Evolutionary conservation across 2,329 filamentous ascomycete species (phyloP), one percentile per base, ranked within the genome.

Genomic region (Setomelanomma holmii): DNA sequence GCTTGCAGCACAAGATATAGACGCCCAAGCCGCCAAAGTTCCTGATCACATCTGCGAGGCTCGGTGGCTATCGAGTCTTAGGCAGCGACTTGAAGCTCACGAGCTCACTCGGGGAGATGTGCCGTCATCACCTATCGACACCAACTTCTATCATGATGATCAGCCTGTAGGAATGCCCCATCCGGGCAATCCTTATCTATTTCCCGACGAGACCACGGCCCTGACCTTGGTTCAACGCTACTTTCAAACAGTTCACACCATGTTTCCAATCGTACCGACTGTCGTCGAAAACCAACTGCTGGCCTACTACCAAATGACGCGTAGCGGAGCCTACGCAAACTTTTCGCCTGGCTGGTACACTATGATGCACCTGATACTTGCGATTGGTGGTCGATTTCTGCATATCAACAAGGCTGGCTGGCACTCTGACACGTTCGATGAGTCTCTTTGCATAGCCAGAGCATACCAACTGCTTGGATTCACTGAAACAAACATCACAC

Each of bases 401-500:
- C 10, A 30, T 3, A 30, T 8, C 27, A 30, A 14, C 14, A 14
- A 6, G 10, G 27, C 10, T 30, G 10, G 27, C n/a, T 8, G 5
- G 27, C 5, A 30, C 14, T 30, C 27, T 30, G 27, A 14, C 27
- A 30, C 41, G 4, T 41, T 30, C 14, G 27, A 30, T 14, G 3
- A 30, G 14, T 10, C 10, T 3, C 27, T 30, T 30, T 30, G 73
- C 47, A 66, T 72, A 35, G 64, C 67, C 21, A 51, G 61, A n/a
- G 59, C 59, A 1, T 49, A 53, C 17, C 49, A 52, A 5, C 23
- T 61, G 40, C 54, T 40, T 55, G 56, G 50, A 3, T 41, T 42
- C 47, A 58, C 44, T 51, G 60, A 45, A 45, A 55, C 40, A 58
- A 66, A 39, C 55, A 72, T 58, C 11, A 65, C 38, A 21, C 66